These are phyloP conservation scores for Chionographis japonica DNA, from an alignment of 106 monocot genomes.

Conservation along the genomic window DNA sequence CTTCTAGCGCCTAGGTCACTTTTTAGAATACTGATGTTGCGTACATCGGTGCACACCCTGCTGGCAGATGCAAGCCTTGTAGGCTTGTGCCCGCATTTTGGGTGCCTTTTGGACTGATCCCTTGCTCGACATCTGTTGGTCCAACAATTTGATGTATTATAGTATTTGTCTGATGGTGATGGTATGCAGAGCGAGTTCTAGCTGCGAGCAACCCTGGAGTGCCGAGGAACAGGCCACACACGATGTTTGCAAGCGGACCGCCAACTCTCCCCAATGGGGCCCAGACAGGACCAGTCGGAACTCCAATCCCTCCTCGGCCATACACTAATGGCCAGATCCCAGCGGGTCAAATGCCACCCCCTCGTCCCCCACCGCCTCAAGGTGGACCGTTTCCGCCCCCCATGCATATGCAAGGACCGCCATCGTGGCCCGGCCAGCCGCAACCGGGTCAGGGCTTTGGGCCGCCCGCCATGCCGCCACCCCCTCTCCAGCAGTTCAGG, in stretches of 20 bases:
- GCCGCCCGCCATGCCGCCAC: conserved; percentile 36
- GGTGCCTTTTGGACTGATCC: too few relatives aligned
- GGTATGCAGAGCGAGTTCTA: conserved; percentile 70
- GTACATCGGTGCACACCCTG: too few relatives aligned
- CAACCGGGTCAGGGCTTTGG: conserved; percentile 23
- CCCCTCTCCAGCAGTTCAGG: conserved; percentile 39
- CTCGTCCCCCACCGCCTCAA: conserved; percentile 51
- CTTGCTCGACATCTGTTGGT: too few relatives aligned
- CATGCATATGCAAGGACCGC: conserved; percentile 46
- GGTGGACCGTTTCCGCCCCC: conserved; percentile 51
- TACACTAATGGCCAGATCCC: conserved; percentile 43
- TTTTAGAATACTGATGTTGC: too few relatives aligned
- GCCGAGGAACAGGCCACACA: conserved; percentile 80
- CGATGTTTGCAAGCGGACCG: conserved; percentile 87
- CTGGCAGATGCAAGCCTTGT: too few relatives aligned
- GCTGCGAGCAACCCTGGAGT: conserved; percentile 77
- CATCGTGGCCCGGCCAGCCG: conserved; percentile 46
- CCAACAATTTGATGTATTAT: neutral
- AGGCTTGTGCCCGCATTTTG: too few relatives aligned
- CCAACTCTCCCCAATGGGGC: conserved; percentile 56
- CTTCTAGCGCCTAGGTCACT: too few relatives aligned
- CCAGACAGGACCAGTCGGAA: conserved; percentile 13
- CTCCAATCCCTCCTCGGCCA: conserved; percentile 50
- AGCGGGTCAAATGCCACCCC: conserved; percentile 22
- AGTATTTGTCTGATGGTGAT: neutral